A percentile compares a stretch with the other conserved stretches of the same genome.
phyloP scores from a whole-genome alignment of 257 asterid genomes.

The Pogostemon cablin region DNA sequence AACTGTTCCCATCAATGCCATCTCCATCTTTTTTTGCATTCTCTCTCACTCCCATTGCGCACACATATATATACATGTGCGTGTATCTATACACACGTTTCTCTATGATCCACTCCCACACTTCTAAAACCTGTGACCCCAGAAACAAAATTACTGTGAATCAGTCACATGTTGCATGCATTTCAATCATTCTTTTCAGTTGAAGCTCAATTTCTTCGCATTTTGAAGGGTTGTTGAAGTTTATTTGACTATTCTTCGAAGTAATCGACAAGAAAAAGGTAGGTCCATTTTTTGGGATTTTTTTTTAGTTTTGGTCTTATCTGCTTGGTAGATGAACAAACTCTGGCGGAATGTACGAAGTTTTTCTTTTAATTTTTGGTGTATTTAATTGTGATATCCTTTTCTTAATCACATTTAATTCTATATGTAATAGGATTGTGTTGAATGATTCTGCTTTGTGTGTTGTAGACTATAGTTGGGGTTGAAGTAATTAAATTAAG shows the following conservation, averaged over 20 bases:
- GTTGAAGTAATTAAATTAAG: background rate
- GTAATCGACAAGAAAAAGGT: constrained; percentile 52
- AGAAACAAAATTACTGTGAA: constrained; percentile 34
- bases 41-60: constrained; percentile 30
- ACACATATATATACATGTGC: constrained; percentile 7
- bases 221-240: constrained; percentile 29
- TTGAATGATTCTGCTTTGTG: constrained; percentile 27
- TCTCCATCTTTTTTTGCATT: constrained; percentile 37
- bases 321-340: constrained; percentile 80
- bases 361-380: constrained; percentile 14
- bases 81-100: constrained; percentile 9
- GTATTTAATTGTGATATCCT: constrained; percentile 14
- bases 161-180: constrained; percentile 33
- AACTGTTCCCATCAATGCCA: constrained; percentile 61
- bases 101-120: constrained; percentile 25
- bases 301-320: constrained; percentile 32
- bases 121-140: constrained; percentile 33
- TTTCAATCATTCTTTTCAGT: constrained; percentile 19
- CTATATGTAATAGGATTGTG: constrained; percentile 7
- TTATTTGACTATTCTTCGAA: constrained; percentile 39
- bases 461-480: constrained; percentile 27
- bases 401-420: constrained; percentile 1
- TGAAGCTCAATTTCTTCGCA: background rate
- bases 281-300: constrained; percentile 30
- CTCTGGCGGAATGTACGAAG: constrained; percentile 65